Evolutionary conservation across 495 filamentous ascomycete species (phyloP), one percentile per base, ranked within the genome.

Genomic region (Hamigera avellanea): DNA sequence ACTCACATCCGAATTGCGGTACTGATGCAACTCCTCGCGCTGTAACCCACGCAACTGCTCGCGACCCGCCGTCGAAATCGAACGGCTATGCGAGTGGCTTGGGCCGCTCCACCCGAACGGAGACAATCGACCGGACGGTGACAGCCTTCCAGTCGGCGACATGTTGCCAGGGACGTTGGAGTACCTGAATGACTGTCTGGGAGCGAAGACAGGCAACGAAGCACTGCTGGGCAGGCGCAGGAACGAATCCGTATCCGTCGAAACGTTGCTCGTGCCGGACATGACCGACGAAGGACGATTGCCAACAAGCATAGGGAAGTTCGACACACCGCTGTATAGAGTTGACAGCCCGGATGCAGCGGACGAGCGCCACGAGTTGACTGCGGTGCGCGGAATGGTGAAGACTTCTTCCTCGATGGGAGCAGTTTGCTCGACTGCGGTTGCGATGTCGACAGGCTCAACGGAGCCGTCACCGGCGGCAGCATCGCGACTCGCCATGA

Each of bases 1-100:
- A 41, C 57, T 65, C 21, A 65, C 47, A 44, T 65, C 61, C 28
- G 61, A 60, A 36, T 62, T 62, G 23, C 59, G 59, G 36, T 63
- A 65, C 33, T 52, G 61, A 19, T 48, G 45, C 40, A 59, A 35
- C 21, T 62, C 59, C 30, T 63, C 59, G 6, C 61, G 56, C 8
- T 56, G 52, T 16, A 66, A 40, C 16, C 62, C 56, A 26, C 54
- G 58, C 30, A 62, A 26, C 39, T 61, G 56, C 33, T 64, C 57
- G 6, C 60, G 38, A 6, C 56, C 60, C 8, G 41, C 46, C 2
- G 52, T 59, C 5, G 57, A 64, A 13, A 60, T 27, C 7, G 54
- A 57, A 15, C 42, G 46, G 7, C 45, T 19, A 14, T 44, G 40
- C 21, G 53, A 53, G 10, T 49, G 44, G 36, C 18, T 36, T 26